Conservation (phyloP, 2,329 filamentous ascomycete species). For the Penicillium sp. region DNA sequence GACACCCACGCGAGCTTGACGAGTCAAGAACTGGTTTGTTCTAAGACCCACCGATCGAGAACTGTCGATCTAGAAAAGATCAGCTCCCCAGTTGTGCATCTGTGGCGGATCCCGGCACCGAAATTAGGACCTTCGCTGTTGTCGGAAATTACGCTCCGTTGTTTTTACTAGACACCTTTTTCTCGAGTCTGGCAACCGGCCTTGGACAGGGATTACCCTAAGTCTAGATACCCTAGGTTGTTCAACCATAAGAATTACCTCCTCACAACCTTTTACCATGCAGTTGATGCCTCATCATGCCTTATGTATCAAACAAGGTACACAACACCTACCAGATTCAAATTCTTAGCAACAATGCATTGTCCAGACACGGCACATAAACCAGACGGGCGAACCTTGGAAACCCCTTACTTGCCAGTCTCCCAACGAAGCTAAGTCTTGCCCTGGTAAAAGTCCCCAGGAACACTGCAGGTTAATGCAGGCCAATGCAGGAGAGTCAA, state of each 20-base stretch:
- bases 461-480: too few relatives aligned
- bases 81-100: slow-evolving; percentile 7
- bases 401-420: too few relatives aligned
- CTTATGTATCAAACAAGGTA: not conserved
- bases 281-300: slow-evolving; percentile 1
- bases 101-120: slow-evolving; percentile 5
- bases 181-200: slow-evolving; percentile 2
- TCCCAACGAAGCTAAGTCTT: too few relatives aligned
- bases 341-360: slow-evolving; percentile 8
- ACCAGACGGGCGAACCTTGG: too few relatives aligned
- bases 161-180: slow-evolving; percentile 2
- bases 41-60: slow-evolving; percentile 18
- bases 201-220: not conserved
- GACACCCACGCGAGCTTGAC: slow-evolving; percentile 13
- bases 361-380: too few relatives aligned
- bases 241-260: not conserved
- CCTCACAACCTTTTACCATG: not conserved
- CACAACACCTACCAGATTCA: not conserved
- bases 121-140: slow-evolving; percentile 7
- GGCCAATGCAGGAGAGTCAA: too few relatives aligned
- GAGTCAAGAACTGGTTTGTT: slow-evolving; percentile 7
- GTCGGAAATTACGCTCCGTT: slow-evolving; percentile 5
- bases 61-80: slow-evolving; percentile 17
- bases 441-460: too few relatives aligned
- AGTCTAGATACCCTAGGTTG: not conserved